Conservation (phyloP, 2,329 filamentous ascomycete species). For the Pseudofabraea citricarpa region DNA sequence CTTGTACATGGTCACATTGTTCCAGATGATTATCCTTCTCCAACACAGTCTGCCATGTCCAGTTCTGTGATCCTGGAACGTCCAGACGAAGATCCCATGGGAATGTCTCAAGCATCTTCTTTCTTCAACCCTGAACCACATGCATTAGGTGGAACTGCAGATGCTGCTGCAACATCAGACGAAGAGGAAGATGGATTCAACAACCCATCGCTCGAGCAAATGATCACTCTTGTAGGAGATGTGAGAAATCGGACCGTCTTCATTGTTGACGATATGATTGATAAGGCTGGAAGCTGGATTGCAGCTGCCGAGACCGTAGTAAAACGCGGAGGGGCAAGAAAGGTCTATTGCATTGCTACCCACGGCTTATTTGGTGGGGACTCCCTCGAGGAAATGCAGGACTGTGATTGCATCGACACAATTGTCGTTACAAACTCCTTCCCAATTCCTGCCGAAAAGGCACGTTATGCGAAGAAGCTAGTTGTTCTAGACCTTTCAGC, state of each 20-base stretch:
- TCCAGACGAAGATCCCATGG: conserved; percentile 76
- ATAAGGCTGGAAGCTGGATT: conserved; percentile 95
- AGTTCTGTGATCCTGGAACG: conserved; percentile 46
- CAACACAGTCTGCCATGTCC: conserved; percentile 64
- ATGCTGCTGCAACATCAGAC: conserved; percentile 77
- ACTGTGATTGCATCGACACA: conserved; percentile 87
- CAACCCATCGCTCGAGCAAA: conserved; percentile 79
- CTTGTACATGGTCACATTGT: conserved; percentile 93
- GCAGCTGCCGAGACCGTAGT: conserved; percentile 95
- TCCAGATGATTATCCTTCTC: conserved; percentile 85
- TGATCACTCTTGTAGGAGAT: conserved; percentile 95
- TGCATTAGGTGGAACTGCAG: conserved; percentile 74
- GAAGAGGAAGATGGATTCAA: conserved; percentile 90
- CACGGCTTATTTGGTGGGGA: conserved; percentile 92
- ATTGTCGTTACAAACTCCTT: conserved; percentile 98
- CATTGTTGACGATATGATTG: conserved; percentile 98
- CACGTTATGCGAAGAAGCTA: conserved; percentile 71
- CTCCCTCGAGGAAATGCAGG: conserved; percentile 82
- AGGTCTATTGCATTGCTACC: conserved; percentile 96
- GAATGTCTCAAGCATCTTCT: conserved; percentile 72
- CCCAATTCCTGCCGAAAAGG: conserved; percentile 74
- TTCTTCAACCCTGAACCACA: conserved; percentile 68
- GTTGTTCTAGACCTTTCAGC: conserved; percentile 85
- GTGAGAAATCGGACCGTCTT: conserved; percentile 85
- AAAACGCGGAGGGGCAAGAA: conserved; percentile 82